Evolutionary conservation across 2,329 filamentous ascomycete species (phyloP).

Genomic region (Monosporascus sp.): DNA sequence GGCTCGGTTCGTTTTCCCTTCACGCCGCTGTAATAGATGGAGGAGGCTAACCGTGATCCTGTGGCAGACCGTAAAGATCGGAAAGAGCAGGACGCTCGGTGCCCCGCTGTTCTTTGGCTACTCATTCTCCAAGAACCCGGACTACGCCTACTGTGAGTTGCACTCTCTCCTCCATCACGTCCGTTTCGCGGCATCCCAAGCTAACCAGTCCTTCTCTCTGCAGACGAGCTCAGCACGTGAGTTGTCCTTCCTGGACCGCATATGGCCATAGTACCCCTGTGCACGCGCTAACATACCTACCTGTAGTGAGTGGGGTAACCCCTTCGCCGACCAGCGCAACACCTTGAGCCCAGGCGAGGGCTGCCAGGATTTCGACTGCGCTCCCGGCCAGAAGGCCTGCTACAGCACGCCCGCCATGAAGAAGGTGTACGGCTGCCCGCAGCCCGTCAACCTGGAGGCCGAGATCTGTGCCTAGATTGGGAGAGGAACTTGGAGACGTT

Average conservation of each 20-base stretch:
- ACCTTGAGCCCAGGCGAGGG: constrained; percentile 30
- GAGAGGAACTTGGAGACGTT: background rate
- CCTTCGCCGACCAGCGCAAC: constrained; percentile 32
- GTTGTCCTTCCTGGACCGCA: constrained; percentile 3
- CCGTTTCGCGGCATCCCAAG: background rate
- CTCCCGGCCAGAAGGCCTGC: constrained; percentile 28
- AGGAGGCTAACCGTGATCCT: constrained; percentile 8
- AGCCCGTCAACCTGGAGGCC: constrained; percentile 31
- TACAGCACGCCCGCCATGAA: constrained; percentile 33
- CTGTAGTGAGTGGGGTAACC: constrained; percentile 32
- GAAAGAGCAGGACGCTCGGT: constrained; percentile 29
- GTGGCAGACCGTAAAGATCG: constrained; percentile 35
- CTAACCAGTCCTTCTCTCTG: constrained; percentile 5
- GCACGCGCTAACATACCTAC: constrained; percentile 4
- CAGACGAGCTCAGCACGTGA: constrained; percentile 34
- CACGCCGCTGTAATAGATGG: background rate
- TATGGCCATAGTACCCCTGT: background rate
- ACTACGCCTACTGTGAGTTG: constrained; percentile 35
- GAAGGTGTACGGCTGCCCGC: constrained; percentile 36
- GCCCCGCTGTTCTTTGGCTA: constrained; percentile 37
- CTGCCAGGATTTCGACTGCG: constrained; percentile 34
- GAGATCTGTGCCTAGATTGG: constrained; percentile 20
- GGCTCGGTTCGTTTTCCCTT: constrained; percentile 29
- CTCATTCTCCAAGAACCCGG: constrained; percentile 29
- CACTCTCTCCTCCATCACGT: background rate